Conservation (phyloP, 148 eudicot species). For the Spergularia bocconei region DNA sequence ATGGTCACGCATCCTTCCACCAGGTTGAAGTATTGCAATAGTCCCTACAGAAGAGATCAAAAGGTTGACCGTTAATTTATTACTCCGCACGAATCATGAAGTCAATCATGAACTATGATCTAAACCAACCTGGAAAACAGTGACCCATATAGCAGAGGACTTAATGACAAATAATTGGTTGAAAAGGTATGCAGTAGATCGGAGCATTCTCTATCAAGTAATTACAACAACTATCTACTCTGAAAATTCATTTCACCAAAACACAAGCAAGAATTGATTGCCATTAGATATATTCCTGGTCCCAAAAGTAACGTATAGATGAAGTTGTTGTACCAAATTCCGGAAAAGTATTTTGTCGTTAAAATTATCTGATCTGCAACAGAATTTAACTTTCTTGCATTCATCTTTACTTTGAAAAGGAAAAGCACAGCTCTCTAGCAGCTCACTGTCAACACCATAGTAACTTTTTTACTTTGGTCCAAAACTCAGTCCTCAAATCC, state of each 20-base stretch:
- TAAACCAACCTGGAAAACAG: too few species aligned
- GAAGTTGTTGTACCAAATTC: constrained; percentile 9
- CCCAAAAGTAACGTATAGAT: not conserved
- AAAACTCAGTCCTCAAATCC: too few species aligned
- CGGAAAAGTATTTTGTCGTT: not conserved
- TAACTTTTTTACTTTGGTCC: too few species aligned
- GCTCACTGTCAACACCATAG: too few species aligned
- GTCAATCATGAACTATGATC: not conserved
- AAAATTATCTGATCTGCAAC: not conserved
- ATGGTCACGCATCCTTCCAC: constrained; percentile 84
- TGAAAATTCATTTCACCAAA: not conserved
- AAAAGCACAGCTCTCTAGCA: too few species aligned
- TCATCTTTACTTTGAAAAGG: not conserved
- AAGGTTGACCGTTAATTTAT: not conserved
- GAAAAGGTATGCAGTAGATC: too few species aligned
- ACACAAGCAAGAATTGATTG: constrained; percentile 4
- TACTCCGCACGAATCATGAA: not conserved
- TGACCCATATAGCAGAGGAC: too few species aligned
- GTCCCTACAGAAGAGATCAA: constrained; percentile 50
- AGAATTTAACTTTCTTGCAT: not conserved
- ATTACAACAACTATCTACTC: not conserved
- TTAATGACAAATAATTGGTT: too few species aligned
- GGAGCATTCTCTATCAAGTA: not conserved
- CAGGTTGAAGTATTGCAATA: constrained; percentile 78
- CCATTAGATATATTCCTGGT: not conserved